Conservation (phyloP, 306 rosid species). For the Vicia villosa region DNA sequence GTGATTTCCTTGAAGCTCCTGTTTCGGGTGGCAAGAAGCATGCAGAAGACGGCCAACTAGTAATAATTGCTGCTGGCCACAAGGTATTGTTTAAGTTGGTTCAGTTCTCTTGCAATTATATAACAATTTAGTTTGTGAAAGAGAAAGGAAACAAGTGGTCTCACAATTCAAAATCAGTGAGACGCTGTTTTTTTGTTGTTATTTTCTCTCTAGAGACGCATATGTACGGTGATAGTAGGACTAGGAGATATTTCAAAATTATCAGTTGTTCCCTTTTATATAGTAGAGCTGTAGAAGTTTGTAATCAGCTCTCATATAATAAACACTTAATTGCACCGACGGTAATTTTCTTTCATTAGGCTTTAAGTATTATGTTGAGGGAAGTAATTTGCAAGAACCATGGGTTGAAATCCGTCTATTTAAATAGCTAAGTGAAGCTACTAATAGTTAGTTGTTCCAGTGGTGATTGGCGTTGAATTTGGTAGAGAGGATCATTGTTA, state of each 20-base stretch:
- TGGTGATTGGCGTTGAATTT: too few species aligned
- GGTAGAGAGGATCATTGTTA: too few species aligned
- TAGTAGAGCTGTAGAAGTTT: neutral
- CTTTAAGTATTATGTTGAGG: neutral
- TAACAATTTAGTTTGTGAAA: neutral
- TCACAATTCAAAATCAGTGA: neutral
- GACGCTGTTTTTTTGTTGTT: neutral
- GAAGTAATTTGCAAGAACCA: neutral
- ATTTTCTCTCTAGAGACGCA: neutral
- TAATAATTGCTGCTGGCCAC: slow-evolving; percentile 34
- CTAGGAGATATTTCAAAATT: neutral
- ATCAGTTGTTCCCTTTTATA: neutral
- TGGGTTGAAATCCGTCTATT: too few species aligned
- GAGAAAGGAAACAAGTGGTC: slow-evolving; percentile 1
- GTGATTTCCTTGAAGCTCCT: slow-evolving; percentile 81
- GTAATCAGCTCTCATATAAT: neutral
- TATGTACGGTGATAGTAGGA: neutral
- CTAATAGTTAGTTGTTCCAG: too few species aligned
- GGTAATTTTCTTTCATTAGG: slow-evolving; percentile 9
- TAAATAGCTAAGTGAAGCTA: too few species aligned
- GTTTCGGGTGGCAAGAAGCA: slow-evolving; percentile 99
- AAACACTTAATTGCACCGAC: neutral
- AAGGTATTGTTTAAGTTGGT: too few species aligned
- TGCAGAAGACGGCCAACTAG: slow-evolving; percentile 94
- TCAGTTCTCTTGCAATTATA: neutral